Evolutionary conservation across 495 filamentous ascomycete genomes (phyloP).

Genomic region (Peziza echinospora): DNA sequence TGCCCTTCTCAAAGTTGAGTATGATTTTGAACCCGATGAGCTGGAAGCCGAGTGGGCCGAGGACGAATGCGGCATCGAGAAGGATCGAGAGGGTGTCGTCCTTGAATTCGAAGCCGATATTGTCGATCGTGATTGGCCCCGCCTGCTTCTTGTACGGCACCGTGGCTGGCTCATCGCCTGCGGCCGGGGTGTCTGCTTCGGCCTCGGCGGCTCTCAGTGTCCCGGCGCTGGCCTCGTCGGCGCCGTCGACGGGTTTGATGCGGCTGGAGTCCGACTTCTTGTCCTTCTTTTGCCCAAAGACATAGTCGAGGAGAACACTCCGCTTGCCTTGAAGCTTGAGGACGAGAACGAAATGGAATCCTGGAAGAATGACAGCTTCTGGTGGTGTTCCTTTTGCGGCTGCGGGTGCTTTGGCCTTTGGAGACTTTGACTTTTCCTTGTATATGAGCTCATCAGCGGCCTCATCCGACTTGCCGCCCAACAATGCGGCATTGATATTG

Average conservation of each 20-base stretch:
- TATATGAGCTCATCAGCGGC: slow-evolving; percentile 3
- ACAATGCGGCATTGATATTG: neutral
- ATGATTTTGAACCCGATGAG: slow-evolving; percentile 22
- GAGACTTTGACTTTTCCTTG: neutral
- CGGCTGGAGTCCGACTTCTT: too few species aligned
- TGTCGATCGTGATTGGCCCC: slow-evolving; percentile 16
- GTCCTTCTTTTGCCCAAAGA: slow-evolving; percentile 11
- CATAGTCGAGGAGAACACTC: slow-evolving; percentile 19
- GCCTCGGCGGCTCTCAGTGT: neutral
- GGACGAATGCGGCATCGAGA: slow-evolving; percentile 21
- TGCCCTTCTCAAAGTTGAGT: slow-evolving; percentile 1
- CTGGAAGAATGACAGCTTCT: slow-evolving; percentile 13
- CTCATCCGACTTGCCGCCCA: neutral
- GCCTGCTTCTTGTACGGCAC: slow-evolving; percentile 15
- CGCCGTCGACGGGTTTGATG: neutral
- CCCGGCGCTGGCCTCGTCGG: neutral
- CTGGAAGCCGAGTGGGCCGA: slow-evolving; percentile 23
- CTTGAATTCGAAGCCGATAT: slow-evolving; percentile 22
- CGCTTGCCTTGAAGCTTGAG: slow-evolving; percentile 4
- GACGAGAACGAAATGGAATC: slow-evolving; percentile 20
- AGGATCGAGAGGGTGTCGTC: slow-evolving; percentile 15
- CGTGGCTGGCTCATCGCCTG: slow-evolving; percentile 3
- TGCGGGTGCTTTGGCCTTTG: neutral
- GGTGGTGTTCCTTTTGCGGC: neutral
- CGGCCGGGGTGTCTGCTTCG: neutral